phyloP scores from a whole-genome alignment of 2,329 filamentous ascomycete genomes.

The Colletotrichum gloeosporioides region DNA sequence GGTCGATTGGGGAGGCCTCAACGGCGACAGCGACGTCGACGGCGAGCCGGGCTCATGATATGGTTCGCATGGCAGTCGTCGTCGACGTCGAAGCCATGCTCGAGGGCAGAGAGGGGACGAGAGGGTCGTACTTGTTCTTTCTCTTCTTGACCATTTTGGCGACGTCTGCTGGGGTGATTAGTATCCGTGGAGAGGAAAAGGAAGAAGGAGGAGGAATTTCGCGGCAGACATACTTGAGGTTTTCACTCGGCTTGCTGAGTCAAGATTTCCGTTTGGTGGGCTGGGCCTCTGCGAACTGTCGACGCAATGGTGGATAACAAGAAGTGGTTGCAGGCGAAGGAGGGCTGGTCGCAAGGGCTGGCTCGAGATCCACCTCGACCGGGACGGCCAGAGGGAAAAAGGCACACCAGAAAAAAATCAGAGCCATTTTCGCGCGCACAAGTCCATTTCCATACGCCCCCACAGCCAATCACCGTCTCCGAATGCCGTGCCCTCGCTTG shows the following conservation, averaged over 20 bases:
- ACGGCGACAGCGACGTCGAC: background rate
- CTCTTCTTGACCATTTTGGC: conserved; percentile 76
- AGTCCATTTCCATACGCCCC: background rate
- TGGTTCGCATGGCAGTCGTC: background rate
- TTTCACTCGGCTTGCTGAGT: conserved; percentile 23
- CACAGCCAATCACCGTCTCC: background rate
- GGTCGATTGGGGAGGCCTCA: background rate
- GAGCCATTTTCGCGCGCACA: background rate
- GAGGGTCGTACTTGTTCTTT: conserved; percentile 66
- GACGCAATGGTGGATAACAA: background rate
- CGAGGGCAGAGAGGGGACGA: background rate
- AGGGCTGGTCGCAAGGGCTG: conserved; percentile 10
- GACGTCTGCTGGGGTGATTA: conserved; percentile 50
- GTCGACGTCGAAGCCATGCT: background rate
- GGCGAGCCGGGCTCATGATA: background rate
- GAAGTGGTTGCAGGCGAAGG: background rate
- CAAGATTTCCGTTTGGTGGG: conserved; percentile 3
- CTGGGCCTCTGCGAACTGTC: background rate
- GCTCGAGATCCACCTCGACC: background rate
- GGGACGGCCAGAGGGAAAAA: background rate
- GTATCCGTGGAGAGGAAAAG: conserved; percentile 25
- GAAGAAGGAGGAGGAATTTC: conserved; percentile 12
- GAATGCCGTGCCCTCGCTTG: conserved; percentile 14
- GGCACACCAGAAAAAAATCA: background rate
- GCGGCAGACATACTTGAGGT: conserved; percentile 22